Conservation (phyloP, 805 yeast genomes). For the Ogataea kodamae region DNA sequence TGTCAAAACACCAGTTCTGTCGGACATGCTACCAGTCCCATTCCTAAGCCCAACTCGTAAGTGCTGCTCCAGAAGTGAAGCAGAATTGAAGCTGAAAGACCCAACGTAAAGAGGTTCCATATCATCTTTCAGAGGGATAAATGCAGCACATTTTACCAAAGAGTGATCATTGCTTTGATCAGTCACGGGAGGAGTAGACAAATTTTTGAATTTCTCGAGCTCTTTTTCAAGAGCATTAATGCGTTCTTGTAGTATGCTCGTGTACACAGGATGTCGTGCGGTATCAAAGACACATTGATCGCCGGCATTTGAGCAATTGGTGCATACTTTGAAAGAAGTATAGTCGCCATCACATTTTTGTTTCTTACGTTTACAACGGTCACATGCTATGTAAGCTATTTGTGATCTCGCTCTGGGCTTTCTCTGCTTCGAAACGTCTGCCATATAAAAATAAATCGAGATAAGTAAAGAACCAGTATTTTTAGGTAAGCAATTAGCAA, state of each 20-base stretch:
- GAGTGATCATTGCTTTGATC: conserved; percentile 1
- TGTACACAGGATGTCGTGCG: conserved; percentile 9
- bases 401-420: background rate
- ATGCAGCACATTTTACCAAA: conserved; percentile 16
- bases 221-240: conserved; percentile 6
- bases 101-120: conserved; percentile 19
- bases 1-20: no score
- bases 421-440: no score
- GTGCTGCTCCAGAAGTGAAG: conserved; percentile 14
- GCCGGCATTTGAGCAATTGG: conserved; percentile 10
- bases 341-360: conserved; percentile 14
- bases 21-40: no score
- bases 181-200: no score
- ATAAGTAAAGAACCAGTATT: no score
- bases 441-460: no score
- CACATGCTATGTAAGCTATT: conserved; percentile 7
- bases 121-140: conserved; percentile 16
- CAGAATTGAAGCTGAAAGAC: conserved; percentile 14
- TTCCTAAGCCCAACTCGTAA: no score
- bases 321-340: conserved; percentile 3
- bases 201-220: background rate
- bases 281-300: conserved; percentile 9
- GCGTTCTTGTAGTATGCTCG: conserved; percentile 8
- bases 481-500: no score
- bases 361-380: conserved; percentile 13